These are phyloP conservation scores for Coprinopsis strossmayeri DNA, from an alignment of 768 basidiomycete genomes.

Conservation along the genomic window DNA sequence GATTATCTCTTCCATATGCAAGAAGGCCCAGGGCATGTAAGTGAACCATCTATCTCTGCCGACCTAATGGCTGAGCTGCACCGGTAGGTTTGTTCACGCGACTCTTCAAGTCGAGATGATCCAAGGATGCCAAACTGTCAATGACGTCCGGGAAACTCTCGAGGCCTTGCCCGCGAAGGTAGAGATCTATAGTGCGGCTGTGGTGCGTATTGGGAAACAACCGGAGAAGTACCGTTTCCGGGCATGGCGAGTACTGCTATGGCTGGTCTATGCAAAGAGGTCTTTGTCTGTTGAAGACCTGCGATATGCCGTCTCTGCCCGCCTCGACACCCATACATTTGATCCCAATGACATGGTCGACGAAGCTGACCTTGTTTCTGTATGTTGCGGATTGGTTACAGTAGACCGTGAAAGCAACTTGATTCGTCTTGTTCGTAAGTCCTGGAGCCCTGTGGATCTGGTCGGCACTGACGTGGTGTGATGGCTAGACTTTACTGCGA, in stretches of 20 bases:
- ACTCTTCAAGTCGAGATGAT: neutral
- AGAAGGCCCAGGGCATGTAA: neutral
- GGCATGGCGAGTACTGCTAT: neutral
- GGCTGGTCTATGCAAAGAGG: neutral
- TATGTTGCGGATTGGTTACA: no score
- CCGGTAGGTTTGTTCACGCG: neutral
- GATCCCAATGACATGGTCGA: no score
- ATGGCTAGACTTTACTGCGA: no score
- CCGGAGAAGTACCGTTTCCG: neutral
- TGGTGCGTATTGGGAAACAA: neutral
- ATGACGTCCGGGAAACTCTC: neutral
- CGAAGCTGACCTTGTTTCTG: no score
- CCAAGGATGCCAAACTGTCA: neutral
- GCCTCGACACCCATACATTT: no score
- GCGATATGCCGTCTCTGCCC: no score
- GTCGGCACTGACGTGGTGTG: no score
- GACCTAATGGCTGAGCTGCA: neutral
- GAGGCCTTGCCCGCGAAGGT: neutral
- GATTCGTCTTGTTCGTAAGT: no score
- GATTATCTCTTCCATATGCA: neutral
- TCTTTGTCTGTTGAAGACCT: neutral
- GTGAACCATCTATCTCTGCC: neutral
- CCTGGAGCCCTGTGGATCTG: no score
- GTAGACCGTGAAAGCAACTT: no score
- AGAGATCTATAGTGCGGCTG: neutral